A percentile compares a stretch with the other conserved stretches of the same genome.
phyloP scores from a whole-genome alignment of 192 early-diverging fungal genomes.

The Mortierella antarctica region DNA sequence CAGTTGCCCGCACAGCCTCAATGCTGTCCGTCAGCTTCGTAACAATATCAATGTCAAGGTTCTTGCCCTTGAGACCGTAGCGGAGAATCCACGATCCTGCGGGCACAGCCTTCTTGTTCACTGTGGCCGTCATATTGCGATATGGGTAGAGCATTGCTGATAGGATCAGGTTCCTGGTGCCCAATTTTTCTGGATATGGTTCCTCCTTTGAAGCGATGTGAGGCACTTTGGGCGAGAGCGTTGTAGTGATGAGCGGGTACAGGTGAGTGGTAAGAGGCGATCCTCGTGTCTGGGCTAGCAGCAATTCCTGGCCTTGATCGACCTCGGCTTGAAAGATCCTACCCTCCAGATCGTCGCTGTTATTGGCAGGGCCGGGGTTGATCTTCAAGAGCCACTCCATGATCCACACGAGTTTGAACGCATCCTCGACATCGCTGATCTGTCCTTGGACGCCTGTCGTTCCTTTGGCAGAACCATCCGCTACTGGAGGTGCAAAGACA shows the following conservation, averaged over 20 bases:
- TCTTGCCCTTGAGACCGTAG: conserved; percentile 71
- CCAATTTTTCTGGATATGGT: conserved; percentile 34
- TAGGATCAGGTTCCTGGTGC: conserved; percentile 61
- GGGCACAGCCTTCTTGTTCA: conserved; percentile 59
- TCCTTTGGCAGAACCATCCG: conserved; percentile 36
- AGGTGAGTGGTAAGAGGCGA: conserved; percentile 26
- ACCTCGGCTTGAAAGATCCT: conserved; percentile 28
- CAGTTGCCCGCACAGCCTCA: conserved; percentile 12
- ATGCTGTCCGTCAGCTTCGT: conserved; percentile 49
- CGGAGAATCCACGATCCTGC: conserved; percentile 64
- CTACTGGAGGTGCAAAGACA: conserved; percentile 58
- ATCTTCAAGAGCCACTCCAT: conserved; percentile 58
- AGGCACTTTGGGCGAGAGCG: conserved; percentile 14
- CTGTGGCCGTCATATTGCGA: conserved; percentile 47
- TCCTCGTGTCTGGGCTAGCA: conserved; percentile 22
- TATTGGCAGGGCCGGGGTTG: conserved; percentile 9
- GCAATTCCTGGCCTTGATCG: conserved; percentile 25
- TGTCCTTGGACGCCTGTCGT: conserved; percentile 35
- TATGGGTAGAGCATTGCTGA: conserved; percentile 70
- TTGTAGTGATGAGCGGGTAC: conserved; percentile 24
- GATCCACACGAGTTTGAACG: conserved; percentile 51
- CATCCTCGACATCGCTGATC: conserved; percentile 29
- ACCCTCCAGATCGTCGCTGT: conserved; percentile 7
- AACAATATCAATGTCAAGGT: conserved; percentile 51
- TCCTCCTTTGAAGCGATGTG: conserved; percentile 41